phyloP scores from a whole-genome alignment of 2,329 filamentous ascomycete genomes.

The Diaporthe citri region DNA sequence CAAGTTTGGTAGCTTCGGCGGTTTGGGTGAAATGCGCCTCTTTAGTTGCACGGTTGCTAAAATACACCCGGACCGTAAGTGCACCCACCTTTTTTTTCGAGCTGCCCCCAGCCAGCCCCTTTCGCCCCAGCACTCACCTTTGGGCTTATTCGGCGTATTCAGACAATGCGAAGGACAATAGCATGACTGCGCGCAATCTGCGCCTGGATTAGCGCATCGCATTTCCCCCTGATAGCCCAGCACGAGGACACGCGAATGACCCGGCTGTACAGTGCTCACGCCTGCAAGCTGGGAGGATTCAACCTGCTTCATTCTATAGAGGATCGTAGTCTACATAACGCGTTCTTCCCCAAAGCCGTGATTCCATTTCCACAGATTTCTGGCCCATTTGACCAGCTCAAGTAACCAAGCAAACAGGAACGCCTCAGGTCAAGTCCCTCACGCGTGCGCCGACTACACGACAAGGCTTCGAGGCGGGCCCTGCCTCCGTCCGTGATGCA shows the following conservation, averaged over 20 bases:
- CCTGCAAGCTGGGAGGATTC: constrained; percentile 10
- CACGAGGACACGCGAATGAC: not conserved
- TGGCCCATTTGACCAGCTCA: constrained; percentile 14
- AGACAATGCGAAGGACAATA: not conserved
- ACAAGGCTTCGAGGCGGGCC: constrained; percentile 26
- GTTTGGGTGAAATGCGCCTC: constrained; percentile 3
- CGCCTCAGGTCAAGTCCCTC: constrained; percentile 31
- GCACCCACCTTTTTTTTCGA: constrained; percentile 2
- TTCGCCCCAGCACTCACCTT: not conserved
- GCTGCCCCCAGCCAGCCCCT: not conserved
- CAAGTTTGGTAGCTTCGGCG: constrained; percentile 6
- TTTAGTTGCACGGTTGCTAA: constrained; percentile 7
- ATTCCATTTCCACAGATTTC: constrained; percentile 17
- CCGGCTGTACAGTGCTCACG: not conserved
- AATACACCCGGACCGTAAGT: constrained; percentile 1
- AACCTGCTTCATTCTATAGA: constrained; percentile 32
- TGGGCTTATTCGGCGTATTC: not conserved
- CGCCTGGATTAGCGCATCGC: not conserved
- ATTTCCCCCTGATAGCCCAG: not conserved
- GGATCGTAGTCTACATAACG: constrained; percentile 37
- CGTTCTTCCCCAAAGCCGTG: constrained; percentile 18
- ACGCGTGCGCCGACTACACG: constrained; percentile 35
- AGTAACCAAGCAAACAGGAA: constrained; percentile 35
- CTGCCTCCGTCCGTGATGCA: constrained; percentile 35
- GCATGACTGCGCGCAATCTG: not conserved